A percentile compares a stretch with the other conserved stretches of the same genome.
phyloP scores from a whole-genome alignment of 331 rosid genomes.

The Spiraea crenata region DNA sequence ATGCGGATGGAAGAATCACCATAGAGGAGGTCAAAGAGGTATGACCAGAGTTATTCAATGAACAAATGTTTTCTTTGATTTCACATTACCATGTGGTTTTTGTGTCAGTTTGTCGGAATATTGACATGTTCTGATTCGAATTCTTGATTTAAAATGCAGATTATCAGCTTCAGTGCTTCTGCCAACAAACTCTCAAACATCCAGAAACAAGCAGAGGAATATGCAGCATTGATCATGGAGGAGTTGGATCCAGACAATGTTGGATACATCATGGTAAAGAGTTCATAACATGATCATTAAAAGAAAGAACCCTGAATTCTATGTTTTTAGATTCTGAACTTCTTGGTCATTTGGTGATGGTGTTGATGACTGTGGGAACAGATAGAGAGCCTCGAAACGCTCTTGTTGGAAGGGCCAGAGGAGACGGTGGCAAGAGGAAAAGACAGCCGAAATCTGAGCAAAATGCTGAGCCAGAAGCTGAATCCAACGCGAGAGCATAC shows the following conservation, averaged over 20 bases:
- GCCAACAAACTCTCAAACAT: conserved; percentile 69
- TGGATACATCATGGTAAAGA: conserved; percentile 62
- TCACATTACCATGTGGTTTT: not conserved
- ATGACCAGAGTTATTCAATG: not conserved
- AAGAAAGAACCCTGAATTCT: not conserved
- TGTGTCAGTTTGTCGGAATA: not conserved
- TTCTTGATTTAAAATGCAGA: conserved; percentile 31
- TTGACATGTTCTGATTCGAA: not conserved
- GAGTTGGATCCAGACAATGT: conserved; percentile 69
- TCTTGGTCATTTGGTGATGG: not conserved
- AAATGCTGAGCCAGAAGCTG: conserved; percentile 43
- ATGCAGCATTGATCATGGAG: conserved; percentile 85
- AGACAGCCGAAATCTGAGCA: conserved; percentile 22
- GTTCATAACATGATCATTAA: not conserved
- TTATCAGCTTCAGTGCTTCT: conserved; percentile 67
- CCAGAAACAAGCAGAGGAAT: conserved; percentile 67
- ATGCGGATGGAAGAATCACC: conserved; percentile 20
- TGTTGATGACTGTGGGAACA: conserved; percentile 12
- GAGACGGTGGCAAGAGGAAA: conserved; percentile 19
- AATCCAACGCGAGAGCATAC: conserved; percentile 37
- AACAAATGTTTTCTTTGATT: no score
- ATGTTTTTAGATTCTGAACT: not conserved
- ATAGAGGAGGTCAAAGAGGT: conserved; percentile 24
- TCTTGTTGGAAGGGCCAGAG: conserved; percentile 31
- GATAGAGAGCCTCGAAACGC: conserved; percentile 46